Evolutionary conservation across 306 rosid genomes (phyloP), one percentile per base, ranked within the genome.

Genomic region (Cercis canadensis): DNA sequence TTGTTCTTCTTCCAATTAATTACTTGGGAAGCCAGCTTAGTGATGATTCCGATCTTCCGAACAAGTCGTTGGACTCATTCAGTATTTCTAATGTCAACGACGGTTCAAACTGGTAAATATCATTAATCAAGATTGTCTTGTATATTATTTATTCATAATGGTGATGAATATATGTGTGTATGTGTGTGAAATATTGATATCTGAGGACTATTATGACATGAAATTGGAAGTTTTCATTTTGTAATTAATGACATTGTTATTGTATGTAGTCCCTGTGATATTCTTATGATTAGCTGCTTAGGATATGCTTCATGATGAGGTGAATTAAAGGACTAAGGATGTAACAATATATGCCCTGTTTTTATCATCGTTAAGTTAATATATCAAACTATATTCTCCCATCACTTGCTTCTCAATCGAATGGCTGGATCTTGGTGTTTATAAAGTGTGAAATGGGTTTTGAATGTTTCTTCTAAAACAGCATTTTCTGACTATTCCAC

Each of bases 51-150:
- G 88, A 92, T 84, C 81, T 87, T 45, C 49, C 81, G 11, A 59
- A 44, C 82, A 86, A 79, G 78, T 89, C 97, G 34, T 74, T 92
- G 83, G 97, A 92, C 75, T 86, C 90, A 1, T 92, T 92, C 88
- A 85, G 87, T 53, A 84, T 92, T 75, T 86, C 97, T 58, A 89
- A 92, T 69, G 97, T 92, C 32, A 65, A 84, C 65, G 62, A 84
- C 44, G 94, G 92, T 54, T 92, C 97, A 61, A 89, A 89, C 80
- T 76, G 96, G 97, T 92, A 73, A 77, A 70, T 80, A 19, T 72
- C 43, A 55, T 62, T 44, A 67, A 67, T 34, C 57, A 47, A 70
- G 16, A 53, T 82, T 70, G 62, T 61, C 19, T 33, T 70, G 15
- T 32, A 11, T 21, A 40, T 57, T 66, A 34, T 49, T 60, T 46